Evolutionary conservation across 1,284 basidiomycete species (phyloP).

Genomic region (Cystobasidium pallidum): DNA sequence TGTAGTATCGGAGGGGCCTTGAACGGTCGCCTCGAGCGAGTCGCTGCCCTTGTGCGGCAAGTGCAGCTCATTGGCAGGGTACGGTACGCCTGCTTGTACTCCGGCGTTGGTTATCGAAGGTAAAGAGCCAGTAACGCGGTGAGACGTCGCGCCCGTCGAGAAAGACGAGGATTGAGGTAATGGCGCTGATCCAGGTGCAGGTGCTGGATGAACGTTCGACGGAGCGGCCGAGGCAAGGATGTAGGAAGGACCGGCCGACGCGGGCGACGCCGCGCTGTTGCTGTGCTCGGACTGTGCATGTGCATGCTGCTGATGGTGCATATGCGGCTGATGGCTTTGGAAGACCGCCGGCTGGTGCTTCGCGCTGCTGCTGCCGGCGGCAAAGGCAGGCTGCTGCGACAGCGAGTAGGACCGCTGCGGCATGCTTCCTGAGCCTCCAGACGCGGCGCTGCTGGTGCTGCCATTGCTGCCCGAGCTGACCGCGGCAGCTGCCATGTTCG

Average conservation of each 20-base stretch:
- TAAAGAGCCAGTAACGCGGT: slow-evolving; percentile 8
- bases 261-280: background rate
- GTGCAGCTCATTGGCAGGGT: background rate
- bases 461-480: background rate
- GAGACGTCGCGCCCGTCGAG: background rate
- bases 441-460: background rate
- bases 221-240: background rate
- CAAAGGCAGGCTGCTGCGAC: slow-evolving; percentile 14
- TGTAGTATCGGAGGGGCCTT: background rate
- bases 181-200: slow-evolving; percentile 1
- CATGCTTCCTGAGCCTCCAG: background rate
- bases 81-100: background rate
- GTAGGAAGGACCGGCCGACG: background rate
- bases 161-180: slow-evolving; percentile 5
- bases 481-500: slow-evolving; percentile 26
- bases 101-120: background rate
- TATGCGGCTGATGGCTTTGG: slow-evolving; percentile 13
- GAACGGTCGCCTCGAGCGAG: background rate
- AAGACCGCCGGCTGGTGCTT: slow-evolving; percentile 14
- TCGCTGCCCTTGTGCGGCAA: background rate
- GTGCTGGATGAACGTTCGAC: background rate
- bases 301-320: slow-evolving; percentile 19
- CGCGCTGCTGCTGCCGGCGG: background rate
- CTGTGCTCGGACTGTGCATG: too few species aligned
- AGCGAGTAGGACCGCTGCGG: slow-evolving; percentile 2